phyloP scores from a whole-genome alignment of 305 asterid genomes.

The Stenogyne calaminthoides region DNA sequence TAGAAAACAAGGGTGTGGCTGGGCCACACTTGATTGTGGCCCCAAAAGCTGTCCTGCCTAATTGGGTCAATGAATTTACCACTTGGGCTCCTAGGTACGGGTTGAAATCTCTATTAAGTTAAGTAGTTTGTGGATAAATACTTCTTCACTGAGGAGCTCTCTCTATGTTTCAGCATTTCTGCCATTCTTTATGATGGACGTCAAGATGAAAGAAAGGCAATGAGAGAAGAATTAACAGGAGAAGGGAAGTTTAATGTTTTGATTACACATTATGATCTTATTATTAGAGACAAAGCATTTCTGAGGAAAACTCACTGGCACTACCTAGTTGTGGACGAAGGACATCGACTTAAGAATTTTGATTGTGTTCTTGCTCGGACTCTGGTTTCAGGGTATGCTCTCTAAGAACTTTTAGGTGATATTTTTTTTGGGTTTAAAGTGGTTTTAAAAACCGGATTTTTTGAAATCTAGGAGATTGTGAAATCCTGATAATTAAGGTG shows the following conservation, averaged over 20 bases:
- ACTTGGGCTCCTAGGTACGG: conserved; percentile 95
- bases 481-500: too few species aligned
- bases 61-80: conserved; percentile 88
- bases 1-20: conserved; percentile 88
- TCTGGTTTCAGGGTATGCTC: conserved; percentile 79
- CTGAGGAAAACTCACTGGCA: conserved; percentile 91
- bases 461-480: too few species aligned
- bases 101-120: conserved; percentile 3
- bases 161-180: conserved; percentile 60
- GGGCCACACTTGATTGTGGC: conserved; percentile 99
- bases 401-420: conserved; percentile 15
- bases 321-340: conserved; percentile 98
- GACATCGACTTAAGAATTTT: conserved; percentile 91
- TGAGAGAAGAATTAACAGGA: conserved; percentile 85
- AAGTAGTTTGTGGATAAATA: conserved; percentile 32
- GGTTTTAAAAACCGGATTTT: too few species aligned
- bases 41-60: conserved; percentile 99
- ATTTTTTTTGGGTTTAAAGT: too few species aligned
- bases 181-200: conserved; percentile 98
- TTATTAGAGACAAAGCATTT: conserved; percentile 92
- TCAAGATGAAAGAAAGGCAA: conserved; percentile 87
- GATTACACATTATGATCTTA: conserved; percentile 97
- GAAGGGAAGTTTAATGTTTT: conserved; percentile 94
- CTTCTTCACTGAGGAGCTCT: conserved; percentile 38
- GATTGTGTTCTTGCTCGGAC: conserved; percentile 97